Evolutionary conservation across 2,329 filamentous ascomycete genomes (phyloP).

Genomic region (Balansia obtecta): DNA sequence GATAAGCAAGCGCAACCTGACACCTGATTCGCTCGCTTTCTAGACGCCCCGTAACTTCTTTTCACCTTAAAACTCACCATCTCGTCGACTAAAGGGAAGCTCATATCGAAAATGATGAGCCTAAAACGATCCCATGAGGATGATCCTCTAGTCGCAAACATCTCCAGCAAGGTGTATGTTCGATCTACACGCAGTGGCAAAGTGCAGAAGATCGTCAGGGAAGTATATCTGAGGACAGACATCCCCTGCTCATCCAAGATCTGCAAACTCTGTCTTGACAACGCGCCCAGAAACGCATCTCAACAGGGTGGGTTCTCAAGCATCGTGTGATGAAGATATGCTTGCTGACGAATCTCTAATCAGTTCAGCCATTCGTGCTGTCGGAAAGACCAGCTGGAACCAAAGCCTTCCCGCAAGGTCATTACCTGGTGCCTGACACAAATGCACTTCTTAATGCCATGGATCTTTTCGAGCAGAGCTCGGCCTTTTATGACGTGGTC

Average conservation of each 20-base stretch:
- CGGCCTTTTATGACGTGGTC: slow-evolving; percentile 91
- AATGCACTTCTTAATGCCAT: slow-evolving; percentile 92
- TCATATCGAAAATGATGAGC: slow-evolving; percentile 42
- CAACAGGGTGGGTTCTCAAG: slow-evolving; percentile 50
- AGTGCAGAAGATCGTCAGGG: slow-evolving; percentile 96
- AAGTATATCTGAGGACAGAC: slow-evolving; percentile 90
- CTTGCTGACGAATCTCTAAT: neutral
- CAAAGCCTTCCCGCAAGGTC: slow-evolving; percentile 68
- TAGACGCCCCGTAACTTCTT: slow-evolving; percentile 11
- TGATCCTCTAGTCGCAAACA: slow-evolving; percentile 51
- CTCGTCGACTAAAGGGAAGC: slow-evolving; percentile 3
- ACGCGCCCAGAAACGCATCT: slow-evolving; percentile 66
- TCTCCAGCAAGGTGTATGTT: slow-evolving; percentile 93
- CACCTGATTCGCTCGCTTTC: slow-evolving; percentile 13
- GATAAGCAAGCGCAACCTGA: slow-evolving; percentile 18
- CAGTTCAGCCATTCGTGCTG: slow-evolving; percentile 73
- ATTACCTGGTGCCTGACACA: slow-evolving; percentile 92
- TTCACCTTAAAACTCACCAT: slow-evolving; percentile 5
- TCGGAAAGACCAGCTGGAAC: slow-evolving; percentile 81
- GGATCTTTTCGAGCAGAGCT: slow-evolving; percentile 89
- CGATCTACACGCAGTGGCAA: slow-evolving; percentile 91
- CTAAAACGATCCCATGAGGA: slow-evolving; percentile 45
- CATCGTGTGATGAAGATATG: too few species aligned
- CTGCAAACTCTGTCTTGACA: slow-evolving; percentile 62
- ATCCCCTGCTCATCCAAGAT: slow-evolving; percentile 93